Evolutionary conservation across 1,139 yeast species (phyloP), one percentile per base, ranked within the genome.

Genomic region (Candida albicans): DNA sequence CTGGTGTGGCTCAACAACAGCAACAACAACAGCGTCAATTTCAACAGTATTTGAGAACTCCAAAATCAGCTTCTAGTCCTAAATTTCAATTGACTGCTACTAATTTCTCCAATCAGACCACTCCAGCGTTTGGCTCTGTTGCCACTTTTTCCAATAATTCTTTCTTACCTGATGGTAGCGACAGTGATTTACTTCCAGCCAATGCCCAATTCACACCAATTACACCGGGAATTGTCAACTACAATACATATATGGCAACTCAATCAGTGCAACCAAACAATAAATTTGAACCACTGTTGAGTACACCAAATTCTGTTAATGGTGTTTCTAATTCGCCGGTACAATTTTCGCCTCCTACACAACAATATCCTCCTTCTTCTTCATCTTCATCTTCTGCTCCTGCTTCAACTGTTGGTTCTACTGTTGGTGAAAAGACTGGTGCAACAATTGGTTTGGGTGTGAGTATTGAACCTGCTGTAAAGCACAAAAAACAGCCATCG

Each of bases 361-460:
- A 30, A 35, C 44, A 29, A 26, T 22, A 32, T 15, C 22, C 3
- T 18, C 5, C 22, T 18, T 18, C 22, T 18, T 18, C 22, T 18
- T 18, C 22, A 18, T 18, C 22, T 18, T 30, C 34, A 14, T 26
- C 34, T 25, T n/a, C 30, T 11, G 31, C 35, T 11, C 44, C 30
- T 15, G 26, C 29, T n/a, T 22, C 41, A 29, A 22, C 36, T 15
- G 5, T 43, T 9, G 12, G 31, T n/a, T 24, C 37, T 8, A 26
- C 38, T 24, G 36, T 35, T 12, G 41, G 37, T 24, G 38, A 26
- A 25, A 37, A 40, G 13, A n/a, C 39, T 10, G 36, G 38, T 29
- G 39, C 50, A 13, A 42, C 45, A 11, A 36, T 47, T 25, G 51
- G 53, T n/a, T 40, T 49, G 27, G 52, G 52, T 2, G 44, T 47